Conservation (phyloP, 306 rosid species). For the Acacia confusa region DNA sequence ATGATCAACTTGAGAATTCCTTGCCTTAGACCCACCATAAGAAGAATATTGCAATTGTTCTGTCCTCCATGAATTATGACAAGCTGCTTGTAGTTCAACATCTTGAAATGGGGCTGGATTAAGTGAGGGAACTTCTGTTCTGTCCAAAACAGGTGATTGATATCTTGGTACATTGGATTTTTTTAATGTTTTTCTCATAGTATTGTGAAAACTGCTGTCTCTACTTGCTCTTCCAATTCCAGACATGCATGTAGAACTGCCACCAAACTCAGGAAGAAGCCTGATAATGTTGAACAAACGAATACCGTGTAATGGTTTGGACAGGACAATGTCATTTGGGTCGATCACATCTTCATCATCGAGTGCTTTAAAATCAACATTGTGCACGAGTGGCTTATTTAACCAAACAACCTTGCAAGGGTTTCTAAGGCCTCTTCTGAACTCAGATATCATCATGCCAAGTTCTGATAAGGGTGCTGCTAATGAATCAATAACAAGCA, state of each 20-base stretch:
- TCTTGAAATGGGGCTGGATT: constrained; percentile 9
- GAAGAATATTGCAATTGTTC: not conserved
- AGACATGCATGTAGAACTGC: constrained; percentile 27
- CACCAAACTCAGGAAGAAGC: constrained; percentile 74
- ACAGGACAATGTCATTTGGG: constrained; percentile 47
- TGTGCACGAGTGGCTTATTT: constrained; percentile 34
- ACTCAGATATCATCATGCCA: constrained; percentile 9
- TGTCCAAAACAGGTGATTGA: not conserved
- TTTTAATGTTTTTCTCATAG: not conserved
- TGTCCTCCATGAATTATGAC: not conserved
- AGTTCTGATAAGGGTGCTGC: constrained; percentile 38
- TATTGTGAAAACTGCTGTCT: not conserved
- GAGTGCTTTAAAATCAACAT: constrained; percentile 5
- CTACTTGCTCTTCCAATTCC: not conserved
- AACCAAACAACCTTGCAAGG: constrained; percentile 72
- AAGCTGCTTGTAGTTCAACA: not conserved
- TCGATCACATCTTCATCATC: constrained; percentile 27
- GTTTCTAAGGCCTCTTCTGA: constrained; percentile 31
- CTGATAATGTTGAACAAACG: constrained; percentile 47
- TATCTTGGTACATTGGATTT: constrained; percentile 18
- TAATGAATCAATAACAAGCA: constrained; percentile 41
- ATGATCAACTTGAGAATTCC: not conserved
- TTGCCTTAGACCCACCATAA: constrained; percentile 13
- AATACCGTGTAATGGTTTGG: constrained; percentile 67
- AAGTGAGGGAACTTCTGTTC: not conserved